Percentiles rank a stretch among this genome's conserved stretches.
Evolutionary conservation across 345 rosid species (phyloP).

Genomic region (Eucalyptus curtisii): DNA sequence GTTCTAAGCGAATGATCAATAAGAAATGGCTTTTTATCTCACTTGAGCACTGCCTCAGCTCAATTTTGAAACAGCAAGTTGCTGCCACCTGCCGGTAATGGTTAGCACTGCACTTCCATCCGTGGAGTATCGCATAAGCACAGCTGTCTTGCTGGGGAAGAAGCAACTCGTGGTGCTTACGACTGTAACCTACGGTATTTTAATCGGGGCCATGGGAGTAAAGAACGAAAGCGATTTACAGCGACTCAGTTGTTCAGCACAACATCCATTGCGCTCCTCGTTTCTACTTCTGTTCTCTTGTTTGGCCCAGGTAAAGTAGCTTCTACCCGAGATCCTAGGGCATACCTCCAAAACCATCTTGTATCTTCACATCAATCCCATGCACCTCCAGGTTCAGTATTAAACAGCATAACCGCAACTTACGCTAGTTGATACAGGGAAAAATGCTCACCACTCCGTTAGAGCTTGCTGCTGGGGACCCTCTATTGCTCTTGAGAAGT

Average conservation of each 20-base stretch:
- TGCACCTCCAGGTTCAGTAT: background rate
- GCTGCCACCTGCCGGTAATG: background rate
- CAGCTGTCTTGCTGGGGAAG: background rate
- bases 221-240: background rate
- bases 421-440: background rate
- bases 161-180: background rate
- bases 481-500: constrained; percentile 26
- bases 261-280: constrained; percentile 12
- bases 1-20: background rate
- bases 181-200: background rate
- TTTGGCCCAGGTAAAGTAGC: background rate
- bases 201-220: background rate
- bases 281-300: constrained; percentile 26
- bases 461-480: constrained; percentile 2
- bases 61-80: background rate
- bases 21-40: background rate
- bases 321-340: background rate
- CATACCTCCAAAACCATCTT: background rate
- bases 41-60: background rate
- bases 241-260: background rate
- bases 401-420: background rate
- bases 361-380: background rate
- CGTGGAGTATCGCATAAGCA: background rate
- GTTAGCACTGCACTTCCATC: background rate
- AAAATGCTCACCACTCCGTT: background rate